Base-by-base conservation (phyloP, 306 rosid genomes). In the Trifolium subterraneum region DNA sequence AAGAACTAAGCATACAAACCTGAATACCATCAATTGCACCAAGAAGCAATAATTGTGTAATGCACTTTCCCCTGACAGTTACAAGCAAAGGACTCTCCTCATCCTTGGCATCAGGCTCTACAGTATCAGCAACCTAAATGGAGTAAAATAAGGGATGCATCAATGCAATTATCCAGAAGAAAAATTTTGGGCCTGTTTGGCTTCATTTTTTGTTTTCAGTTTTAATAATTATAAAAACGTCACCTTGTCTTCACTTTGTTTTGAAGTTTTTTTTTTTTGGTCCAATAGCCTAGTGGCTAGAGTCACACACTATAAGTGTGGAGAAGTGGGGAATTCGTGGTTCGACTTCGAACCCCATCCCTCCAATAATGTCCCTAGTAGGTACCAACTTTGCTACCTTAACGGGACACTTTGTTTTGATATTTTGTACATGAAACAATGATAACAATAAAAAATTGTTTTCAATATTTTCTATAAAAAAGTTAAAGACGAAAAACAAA, bases 11-110 rank as follows among this genome's bases (percentile, higher is more conserved):
- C 65, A 66, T 50, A 38, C 89, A 82, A 78, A 94, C 99, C 98
- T 95, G 99, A 81, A 95, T 90, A 68, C 97, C 90, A 73, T 95
- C 93, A 50, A 95, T 77, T 69, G 91, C 97, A 61, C 93, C 92
- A 51, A 95, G 92, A 71, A 95, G 98, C 74, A 95, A 83, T 68
- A 88, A 81, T 68, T 95, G 99, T 19, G 99, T 95, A 41, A 95
- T 89, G 88, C 99, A 92, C 82, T 92, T 92, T 56, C 92, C 97
- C 84, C 99, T 81, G 78, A 93, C 87, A 81, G 90, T 84, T 72
- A 80, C 88, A 78, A 95, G 76, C 73, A 95, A 75, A 71, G 96
- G 89, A 81, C 89, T 88, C 87, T 86, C 97, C 78, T 90, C 92
- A 36, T 88, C 85, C 82, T 81, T 89, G 80, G 80, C 78, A 67